phyloP scores from a whole-genome alignment of 768 basidiomycete genomes.

The Rhizopogon vinicolor region DNA sequence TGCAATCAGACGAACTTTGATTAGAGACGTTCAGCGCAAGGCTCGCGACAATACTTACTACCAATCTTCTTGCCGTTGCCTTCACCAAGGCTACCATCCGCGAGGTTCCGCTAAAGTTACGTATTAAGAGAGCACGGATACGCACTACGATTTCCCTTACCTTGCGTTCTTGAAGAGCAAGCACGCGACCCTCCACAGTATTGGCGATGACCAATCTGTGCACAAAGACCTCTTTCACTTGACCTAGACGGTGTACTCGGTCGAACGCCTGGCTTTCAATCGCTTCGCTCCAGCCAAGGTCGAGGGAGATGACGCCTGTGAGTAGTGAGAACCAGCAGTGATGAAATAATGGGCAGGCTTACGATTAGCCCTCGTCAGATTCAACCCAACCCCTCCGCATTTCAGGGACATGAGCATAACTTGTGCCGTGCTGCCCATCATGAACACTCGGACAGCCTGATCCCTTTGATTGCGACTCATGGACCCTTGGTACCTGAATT shows the following conservation, averaged over 20 bases:
- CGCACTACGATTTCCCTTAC: conserved; percentile 19
- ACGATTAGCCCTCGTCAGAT: conserved; percentile 59
- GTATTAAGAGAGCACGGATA: background rate
- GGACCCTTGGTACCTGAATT: conserved; percentile 51
- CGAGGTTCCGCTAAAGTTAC: conserved; percentile 34
- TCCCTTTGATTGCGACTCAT: conserved; percentile 53
- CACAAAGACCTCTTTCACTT: conserved; percentile 45
- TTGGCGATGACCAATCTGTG: conserved; percentile 53
- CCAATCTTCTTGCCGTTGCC: conserved; percentile 56
- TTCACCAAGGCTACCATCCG: conserved; percentile 61
- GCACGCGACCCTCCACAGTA: conserved; percentile 69
- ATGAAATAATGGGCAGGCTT: background rate
- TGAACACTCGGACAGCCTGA: conserved; percentile 52
- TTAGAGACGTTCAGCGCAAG: background rate
- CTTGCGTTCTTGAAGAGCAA: conserved; percentile 60
- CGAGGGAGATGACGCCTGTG: conserved; percentile 51
- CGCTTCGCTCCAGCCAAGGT: conserved; percentile 62
- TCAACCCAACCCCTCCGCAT: conserved; percentile 53
- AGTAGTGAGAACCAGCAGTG: background rate
- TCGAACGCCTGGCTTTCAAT: conserved; percentile 61
- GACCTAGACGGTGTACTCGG: conserved; percentile 53
- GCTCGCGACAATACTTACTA: conserved; percentile 30
- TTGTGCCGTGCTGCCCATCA: conserved; percentile 51
- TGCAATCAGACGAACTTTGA: conserved; percentile 11
- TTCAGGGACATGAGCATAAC: conserved; percentile 63